Conservation (phyloP, 192 early-diverging fungal genomes). For the Umbelopsis isabellina region DNA sequence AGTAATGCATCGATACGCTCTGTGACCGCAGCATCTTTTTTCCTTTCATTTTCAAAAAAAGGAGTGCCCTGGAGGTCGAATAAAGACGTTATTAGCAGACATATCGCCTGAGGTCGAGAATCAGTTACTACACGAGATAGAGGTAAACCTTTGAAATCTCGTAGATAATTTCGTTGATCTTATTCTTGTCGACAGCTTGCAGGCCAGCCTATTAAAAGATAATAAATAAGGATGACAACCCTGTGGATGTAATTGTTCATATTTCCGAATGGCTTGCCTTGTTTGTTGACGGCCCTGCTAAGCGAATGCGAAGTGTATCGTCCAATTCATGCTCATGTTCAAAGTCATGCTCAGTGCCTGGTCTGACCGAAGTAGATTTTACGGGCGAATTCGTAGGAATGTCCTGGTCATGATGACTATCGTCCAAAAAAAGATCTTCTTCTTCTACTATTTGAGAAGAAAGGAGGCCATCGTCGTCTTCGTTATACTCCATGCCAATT, state of each 20-base stretch:
- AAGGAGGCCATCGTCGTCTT: slow-evolving; percentile 3
- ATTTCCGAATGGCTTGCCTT: slow-evolving; percentile 20
- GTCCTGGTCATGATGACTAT: slow-evolving; percentile 13
- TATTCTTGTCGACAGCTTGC: slow-evolving; percentile 46
- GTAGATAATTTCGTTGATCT: slow-evolving; percentile 59
- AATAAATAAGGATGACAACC: not conserved
- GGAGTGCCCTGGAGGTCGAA: slow-evolving; percentile 41
- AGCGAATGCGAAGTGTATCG: slow-evolving; percentile 22
- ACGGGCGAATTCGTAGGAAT: not conserved
- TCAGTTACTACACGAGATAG: not conserved
- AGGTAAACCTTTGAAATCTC: slow-evolving; percentile 58
- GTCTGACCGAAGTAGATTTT: not conserved
- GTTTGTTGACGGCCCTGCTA: slow-evolving; percentile 35
- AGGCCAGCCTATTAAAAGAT: slow-evolving; percentile 45
- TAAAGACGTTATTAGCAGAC: not conserved
- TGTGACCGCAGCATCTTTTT: slow-evolving; percentile 44
- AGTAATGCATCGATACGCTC: slow-evolving; percentile 44
- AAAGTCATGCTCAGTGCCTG: not conserved
- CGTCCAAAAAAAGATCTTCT: slow-evolving; percentile 27
- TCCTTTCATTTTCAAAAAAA: slow-evolving; percentile 57
- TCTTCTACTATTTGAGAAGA: slow-evolving; percentile 33
- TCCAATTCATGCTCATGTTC: not conserved
- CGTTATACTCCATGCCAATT: not conserved
- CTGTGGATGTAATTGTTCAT: not conserved
- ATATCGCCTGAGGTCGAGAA: not conserved